These are phyloP conservation scores for Chaetomium fimeti DNA, from an alignment of 495 filamentous ascomycete genomes.

Conservation along the genomic window DNA sequence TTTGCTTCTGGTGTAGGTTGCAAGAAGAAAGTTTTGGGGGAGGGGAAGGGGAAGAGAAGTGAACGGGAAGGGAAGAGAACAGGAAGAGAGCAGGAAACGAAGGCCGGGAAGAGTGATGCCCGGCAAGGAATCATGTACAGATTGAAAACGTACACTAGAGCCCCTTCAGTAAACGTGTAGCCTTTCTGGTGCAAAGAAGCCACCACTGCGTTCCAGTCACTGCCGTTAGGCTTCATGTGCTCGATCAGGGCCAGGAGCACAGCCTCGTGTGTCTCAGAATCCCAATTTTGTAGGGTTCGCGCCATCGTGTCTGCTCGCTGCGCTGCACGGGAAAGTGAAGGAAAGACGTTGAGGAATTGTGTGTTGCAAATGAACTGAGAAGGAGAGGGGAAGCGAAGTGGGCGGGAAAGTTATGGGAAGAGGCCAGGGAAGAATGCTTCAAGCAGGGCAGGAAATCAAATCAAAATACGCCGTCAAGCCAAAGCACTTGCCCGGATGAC, in stretches of 20 bases:
- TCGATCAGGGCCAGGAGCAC: slow-evolving; percentile 30
- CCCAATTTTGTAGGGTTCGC: slow-evolving; percentile 28
- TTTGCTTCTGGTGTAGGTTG: background rate
- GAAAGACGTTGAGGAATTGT: background rate
- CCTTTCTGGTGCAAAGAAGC: slow-evolving; percentile 27
- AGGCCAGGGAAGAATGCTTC: slow-evolving; percentile 1
- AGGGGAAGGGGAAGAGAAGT: background rate
- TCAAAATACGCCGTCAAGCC: background rate
- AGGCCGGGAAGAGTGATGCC: background rate
- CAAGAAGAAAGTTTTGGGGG: slow-evolving; percentile 3
- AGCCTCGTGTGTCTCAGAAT: slow-evolving; percentile 26
- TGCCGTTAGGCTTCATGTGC: slow-evolving; percentile 23
- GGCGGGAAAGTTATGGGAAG: background rate
- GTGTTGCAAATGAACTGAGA: background rate
- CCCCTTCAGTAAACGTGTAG: slow-evolving; percentile 30
- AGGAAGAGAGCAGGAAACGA: background rate
- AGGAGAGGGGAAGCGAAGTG: slow-evolving; percentile 1
- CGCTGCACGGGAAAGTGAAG: background rate
- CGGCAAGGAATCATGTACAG: background rate
- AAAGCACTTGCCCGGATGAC: background rate
- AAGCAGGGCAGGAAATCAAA: slow-evolving; percentile 11
- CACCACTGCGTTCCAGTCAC: slow-evolving; percentile 26
- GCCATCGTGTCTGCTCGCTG: slow-evolving; percentile 8
- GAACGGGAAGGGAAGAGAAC: background rate
- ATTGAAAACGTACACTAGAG: slow-evolving; percentile 32